Evolutionary conservation across 1,139 yeast species (phyloP).

Genomic region (Geotrichum fermentans): DNA sequence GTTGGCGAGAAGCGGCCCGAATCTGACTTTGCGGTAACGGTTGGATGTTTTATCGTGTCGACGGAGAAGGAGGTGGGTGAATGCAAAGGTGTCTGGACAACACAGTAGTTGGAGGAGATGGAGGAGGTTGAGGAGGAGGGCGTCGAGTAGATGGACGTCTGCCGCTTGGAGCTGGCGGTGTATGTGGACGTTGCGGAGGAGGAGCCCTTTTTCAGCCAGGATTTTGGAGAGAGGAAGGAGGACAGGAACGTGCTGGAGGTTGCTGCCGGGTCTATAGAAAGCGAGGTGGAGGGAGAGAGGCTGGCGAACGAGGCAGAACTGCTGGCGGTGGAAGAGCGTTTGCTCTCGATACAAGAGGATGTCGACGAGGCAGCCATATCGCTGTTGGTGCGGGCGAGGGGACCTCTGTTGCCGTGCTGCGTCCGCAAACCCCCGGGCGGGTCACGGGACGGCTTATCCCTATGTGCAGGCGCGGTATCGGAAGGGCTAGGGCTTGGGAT

Average conservation of each 20-base stretch:
- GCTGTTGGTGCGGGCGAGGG: not conserved
- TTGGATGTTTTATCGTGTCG: constrained; percentile 3
- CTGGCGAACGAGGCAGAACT: constrained; percentile 1
- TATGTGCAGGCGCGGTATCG: not conserved
- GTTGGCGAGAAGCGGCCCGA: constrained; percentile 14
- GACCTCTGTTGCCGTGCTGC: constrained; percentile 2
- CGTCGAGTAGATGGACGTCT: constrained; percentile 8
- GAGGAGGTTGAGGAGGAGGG: constrained; percentile 13
- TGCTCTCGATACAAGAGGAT: not conserved
- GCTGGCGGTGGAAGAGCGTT: not conserved
- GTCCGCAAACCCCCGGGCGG: too few species aligned
- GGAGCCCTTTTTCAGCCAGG: constrained; percentile 10
- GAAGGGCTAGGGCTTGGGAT: constrained; percentile 5
- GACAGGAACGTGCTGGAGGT: not conserved
- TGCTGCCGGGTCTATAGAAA: constrained; percentile 10
- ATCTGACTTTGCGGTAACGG: constrained; percentile 2
- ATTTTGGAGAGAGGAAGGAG: constrained; percentile 12
- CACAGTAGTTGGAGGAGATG: constrained; percentile 12
- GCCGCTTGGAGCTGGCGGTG: constrained; percentile 4
- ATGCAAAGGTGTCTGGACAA: constrained; percentile 4
- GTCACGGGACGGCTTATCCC: not conserved
- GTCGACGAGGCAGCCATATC: constrained; percentile 9
- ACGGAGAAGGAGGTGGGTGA: not conserved
- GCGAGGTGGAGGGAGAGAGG: constrained; percentile 13
- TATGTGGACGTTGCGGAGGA: not conserved